Conservation (phyloP, 306 rosid species). For the Myrica gale region DNA sequence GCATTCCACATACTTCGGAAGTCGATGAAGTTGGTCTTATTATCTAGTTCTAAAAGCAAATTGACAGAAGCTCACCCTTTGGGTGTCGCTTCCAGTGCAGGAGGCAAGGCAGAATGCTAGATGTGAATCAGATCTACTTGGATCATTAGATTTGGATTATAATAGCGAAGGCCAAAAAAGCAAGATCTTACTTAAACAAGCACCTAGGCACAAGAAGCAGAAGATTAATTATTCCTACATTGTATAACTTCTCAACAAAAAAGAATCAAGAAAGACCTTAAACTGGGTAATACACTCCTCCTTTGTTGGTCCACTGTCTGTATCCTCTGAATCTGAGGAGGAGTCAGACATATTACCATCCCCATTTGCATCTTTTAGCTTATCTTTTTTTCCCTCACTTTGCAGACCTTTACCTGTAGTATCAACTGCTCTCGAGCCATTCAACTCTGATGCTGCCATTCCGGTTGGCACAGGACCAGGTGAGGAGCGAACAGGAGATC, state of each 20-base stretch:
- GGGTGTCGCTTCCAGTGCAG: too few relatives aligned
- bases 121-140: neutral
- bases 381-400: constrained; percentile 69
- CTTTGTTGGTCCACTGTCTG: constrained; percentile 78
- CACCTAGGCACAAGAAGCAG: neutral
- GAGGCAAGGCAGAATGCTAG: too few relatives aligned
- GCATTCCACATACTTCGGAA: too few relatives aligned
- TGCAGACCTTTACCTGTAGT: constrained; percentile 57
- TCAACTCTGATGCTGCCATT: constrained; percentile 55
- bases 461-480: constrained; percentile 51
- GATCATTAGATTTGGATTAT: neutral
- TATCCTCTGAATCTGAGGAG: constrained; percentile 94
- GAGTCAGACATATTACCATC: constrained; percentile 71
- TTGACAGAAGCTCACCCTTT: too few relatives aligned
- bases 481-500: constrained; percentile 72
- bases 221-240: neutral
- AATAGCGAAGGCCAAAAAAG: neutral
- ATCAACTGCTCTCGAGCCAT: constrained; percentile 69
- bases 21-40: too few relatives aligned
- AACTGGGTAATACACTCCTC: constrained; percentile 85
- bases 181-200: neutral
- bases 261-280: constrained; percentile 54
- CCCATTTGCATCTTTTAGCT: constrained; percentile 72
- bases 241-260: neutral
- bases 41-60: too few relatives aligned